Conservation (phyloP, 2,329 filamentous ascomycete genomes). For the Phyllosticta ampelicida region DNA sequence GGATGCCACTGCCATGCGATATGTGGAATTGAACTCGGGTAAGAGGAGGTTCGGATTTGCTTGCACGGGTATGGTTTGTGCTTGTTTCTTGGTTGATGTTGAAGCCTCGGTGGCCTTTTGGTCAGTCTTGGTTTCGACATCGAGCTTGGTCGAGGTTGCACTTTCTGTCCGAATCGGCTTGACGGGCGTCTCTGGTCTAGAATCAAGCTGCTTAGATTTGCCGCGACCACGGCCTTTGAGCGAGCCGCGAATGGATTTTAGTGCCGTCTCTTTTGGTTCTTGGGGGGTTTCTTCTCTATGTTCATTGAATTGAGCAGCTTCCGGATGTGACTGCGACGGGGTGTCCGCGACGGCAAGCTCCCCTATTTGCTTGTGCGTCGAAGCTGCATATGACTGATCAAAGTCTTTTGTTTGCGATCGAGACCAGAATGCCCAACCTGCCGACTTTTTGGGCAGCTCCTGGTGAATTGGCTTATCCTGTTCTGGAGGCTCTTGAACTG, state of each 20-base stretch:
- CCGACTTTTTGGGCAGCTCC: conserved; percentile 36
- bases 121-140: conserved; percentile 15
- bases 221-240: conserved; percentile 14
- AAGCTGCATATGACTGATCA: conserved; percentile 45
- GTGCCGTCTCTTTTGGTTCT: conserved; percentile 7
- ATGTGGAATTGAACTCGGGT: conserved; percentile 59
- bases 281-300: conserved; percentile 18
- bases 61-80: conserved; percentile 15
- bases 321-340: conserved; percentile 39
- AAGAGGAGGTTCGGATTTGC: conserved; percentile 53
- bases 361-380: conserved; percentile 44
- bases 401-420: conserved; percentile 43
- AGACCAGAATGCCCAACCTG: conserved; percentile 77
- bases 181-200: conserved; percentile 26
- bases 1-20: conserved; percentile 37
- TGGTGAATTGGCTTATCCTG: conserved; percentile 16
- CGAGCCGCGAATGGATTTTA: conserved; percentile 13
- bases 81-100: conserved; percentile 15
- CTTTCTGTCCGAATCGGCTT: conserved; percentile 19
- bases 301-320: conserved; percentile 42
- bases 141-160: conserved; percentile 12
- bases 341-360: conserved; percentile 42
- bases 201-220: conserved; percentile 20
- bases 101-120: conserved; percentile 19
- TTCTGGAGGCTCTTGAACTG: neutral